These are phyloP conservation scores for Mycosphaerella sp. DNA, from an alignment of 2,329 filamentous ascomycete species.

Conservation along the genomic window DNA sequence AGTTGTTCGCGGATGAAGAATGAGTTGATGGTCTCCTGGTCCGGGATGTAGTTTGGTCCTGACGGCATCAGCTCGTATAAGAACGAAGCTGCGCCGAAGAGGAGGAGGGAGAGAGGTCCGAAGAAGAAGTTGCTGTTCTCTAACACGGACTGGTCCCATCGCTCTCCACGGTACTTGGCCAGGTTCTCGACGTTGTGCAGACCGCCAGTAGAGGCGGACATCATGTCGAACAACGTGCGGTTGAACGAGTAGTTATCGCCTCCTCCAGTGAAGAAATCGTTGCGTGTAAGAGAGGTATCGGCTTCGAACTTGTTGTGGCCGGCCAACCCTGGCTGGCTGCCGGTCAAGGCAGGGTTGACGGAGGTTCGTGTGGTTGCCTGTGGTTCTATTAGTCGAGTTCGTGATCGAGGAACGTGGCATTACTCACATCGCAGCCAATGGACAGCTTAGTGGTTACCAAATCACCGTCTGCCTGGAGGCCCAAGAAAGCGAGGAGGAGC, in stretches of 20 bases:
- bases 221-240: constrained; percentile 37
- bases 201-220: constrained; percentile 32
- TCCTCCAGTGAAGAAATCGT: constrained; percentile 37
- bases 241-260: constrained; percentile 40
- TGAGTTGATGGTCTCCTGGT: constrained; percentile 34
- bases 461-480: constrained; percentile 40
- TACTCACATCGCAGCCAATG: constrained; percentile 38
- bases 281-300: constrained; percentile 39
- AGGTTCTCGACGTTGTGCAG: constrained; percentile 38
- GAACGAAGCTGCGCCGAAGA: constrained; percentile 42
- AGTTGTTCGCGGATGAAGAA: constrained; percentile 43
- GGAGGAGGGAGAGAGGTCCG: constrained; percentile 36
- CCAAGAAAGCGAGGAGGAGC: constrained; percentile 37
- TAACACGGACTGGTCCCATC: constrained; percentile 37
- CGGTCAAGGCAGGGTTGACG: constrained; percentile 30
- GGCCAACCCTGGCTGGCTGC: constrained; percentile 39
- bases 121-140: constrained; percentile 43
- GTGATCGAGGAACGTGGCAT: neutral
- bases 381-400: neutral
- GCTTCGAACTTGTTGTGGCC: constrained; percentile 44
- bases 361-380: constrained; percentile 27
- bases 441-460: constrained; percentile 39
- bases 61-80: constrained; percentile 40
- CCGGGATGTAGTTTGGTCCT: constrained; percentile 32
- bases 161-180: constrained; percentile 37